Evolutionary conservation across 495 filamentous ascomycete genomes (phyloP).

Genomic region (Aspergillus nanangensis): DNA sequence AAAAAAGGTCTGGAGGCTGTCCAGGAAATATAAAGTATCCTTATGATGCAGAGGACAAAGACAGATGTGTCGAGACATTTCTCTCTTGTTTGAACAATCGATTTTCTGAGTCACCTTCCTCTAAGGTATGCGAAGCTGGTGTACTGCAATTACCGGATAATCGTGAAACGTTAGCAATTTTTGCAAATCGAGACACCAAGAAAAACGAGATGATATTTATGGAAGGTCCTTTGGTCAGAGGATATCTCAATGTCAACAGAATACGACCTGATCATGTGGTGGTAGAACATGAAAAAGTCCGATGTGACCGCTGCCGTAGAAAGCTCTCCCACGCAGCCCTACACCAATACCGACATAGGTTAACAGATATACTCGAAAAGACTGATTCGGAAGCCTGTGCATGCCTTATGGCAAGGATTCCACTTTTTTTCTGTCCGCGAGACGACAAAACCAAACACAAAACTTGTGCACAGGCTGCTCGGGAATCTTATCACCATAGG

Average conservation of each 20-base stretch:
- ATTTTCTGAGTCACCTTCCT: not conserved
- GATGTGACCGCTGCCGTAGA: slow-evolving; percentile 24
- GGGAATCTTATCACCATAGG: slow-evolving; percentile 20
- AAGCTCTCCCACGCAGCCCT: not conserved
- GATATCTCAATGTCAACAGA: slow-evolving; percentile 16
- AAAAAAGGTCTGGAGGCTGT: slow-evolving; percentile 14
- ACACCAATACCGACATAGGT: not conserved
- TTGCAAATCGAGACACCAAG: slow-evolving; percentile 17
- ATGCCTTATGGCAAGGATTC: not conserved
- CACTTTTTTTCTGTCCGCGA: slow-evolving; percentile 11
- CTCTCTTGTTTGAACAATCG: not conserved
- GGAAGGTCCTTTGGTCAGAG: slow-evolving; percentile 25
- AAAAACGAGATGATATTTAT: slow-evolving; percentile 16
- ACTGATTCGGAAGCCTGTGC: not conserved
- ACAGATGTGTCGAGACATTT: not conserved
- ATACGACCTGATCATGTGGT: not conserved
- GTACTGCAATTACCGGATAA: not conserved
- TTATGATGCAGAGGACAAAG: slow-evolving; percentile 19
- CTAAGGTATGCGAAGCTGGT: slow-evolving; percentile 6
- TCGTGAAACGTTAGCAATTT: slow-evolving; percentile 11
- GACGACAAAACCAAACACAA: not conserved
- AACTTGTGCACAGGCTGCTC: slow-evolving; percentile 21
- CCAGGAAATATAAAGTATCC: slow-evolving; percentile 19
- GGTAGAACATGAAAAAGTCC: not conserved
- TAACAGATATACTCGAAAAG: not conserved